Conservation (phyloP, 192 early-diverging fungal species). For the Backusella circina region DNA sequence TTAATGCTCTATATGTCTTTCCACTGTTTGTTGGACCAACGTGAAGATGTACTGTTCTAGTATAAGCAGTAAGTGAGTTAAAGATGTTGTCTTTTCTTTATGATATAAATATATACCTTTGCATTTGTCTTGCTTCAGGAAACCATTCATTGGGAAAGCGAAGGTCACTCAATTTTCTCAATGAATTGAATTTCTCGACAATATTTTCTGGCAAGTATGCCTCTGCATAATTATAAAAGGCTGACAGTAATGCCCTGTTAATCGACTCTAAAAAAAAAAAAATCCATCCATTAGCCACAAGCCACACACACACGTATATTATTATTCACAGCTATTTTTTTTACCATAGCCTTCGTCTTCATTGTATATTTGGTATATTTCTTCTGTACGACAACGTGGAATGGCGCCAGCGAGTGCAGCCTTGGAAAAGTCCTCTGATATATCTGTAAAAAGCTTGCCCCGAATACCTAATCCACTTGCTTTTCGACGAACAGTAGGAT, state of each 20-base stretch:
- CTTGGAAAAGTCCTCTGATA: background rate
- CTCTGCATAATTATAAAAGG: constrained; percentile 41
- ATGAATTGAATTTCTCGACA: constrained; percentile 37
- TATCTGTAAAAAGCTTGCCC: constrained; percentile 2
- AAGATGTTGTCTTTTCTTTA: background rate
- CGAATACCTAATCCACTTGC: constrained; percentile 4
- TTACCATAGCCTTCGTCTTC: constrained; percentile 6
- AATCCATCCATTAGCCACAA: background rate
- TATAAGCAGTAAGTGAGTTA: background rate
- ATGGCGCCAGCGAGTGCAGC: background rate
- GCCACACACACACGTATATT: background rate
- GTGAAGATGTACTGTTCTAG: constrained; percentile 83
- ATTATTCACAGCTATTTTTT: background rate
- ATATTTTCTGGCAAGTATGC: constrained; percentile 34
- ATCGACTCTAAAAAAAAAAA: too few species aligned
- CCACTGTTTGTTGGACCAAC: constrained; percentile 98
- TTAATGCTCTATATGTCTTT: constrained; percentile 88
- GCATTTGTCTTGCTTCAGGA: constrained; percentile 65
- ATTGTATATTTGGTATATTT: background rate
- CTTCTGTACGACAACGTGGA: background rate
- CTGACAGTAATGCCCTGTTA: background rate
- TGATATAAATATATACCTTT: constrained; percentile 46
- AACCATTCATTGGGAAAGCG: constrained; percentile 81
- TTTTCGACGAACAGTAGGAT: background rate
- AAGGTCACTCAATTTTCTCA: constrained; percentile 69